Evolutionary conservation across 306 rosid species (phyloP).

Genomic region (Malus asiatica): DNA sequence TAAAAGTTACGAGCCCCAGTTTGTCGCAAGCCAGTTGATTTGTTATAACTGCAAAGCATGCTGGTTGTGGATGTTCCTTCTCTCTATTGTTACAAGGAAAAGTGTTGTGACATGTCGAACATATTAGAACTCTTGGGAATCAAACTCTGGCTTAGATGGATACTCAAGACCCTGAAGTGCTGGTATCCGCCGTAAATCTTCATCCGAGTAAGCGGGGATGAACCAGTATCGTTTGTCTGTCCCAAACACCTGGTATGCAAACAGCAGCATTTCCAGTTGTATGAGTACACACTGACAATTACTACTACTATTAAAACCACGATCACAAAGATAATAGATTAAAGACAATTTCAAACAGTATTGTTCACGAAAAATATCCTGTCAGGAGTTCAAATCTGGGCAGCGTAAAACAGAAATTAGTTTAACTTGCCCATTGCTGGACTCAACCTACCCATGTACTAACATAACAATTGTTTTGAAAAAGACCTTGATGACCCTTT

Average conservation of each 20-base stretch:
- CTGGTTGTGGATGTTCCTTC: slow-evolving; percentile 13
- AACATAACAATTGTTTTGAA: not conserved
- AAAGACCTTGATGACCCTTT: not conserved
- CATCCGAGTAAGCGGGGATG: slow-evolving; percentile 89
- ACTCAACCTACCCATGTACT: not conserved
- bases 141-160: slow-evolving; percentile 86
- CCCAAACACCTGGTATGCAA: slow-evolving; percentile 74
- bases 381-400: not conserved
- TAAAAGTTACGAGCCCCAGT: slow-evolving; percentile 20
- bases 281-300: not conserved
- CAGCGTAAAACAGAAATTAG: not conserved
- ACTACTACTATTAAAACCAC: not conserved
- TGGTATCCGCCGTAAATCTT: slow-evolving; percentile 80
- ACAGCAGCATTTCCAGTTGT: slow-evolving; percentile 4
- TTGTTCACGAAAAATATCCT: not conserved
- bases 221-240: slow-evolving; percentile 83
- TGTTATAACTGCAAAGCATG: slow-evolving; percentile 22
- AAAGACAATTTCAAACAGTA: not conserved
- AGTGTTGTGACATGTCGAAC: slow-evolving; percentile 14
- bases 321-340: not conserved
- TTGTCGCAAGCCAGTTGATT: slow-evolving; percentile 27
- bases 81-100: slow-evolving; percentile 24
- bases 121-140: slow-evolving; percentile 64
- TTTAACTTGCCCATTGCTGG: not conserved
- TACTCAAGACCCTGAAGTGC: slow-evolving; percentile 94